Evolutionary conservation across 306 rosid genomes (phyloP), one percentile per base, ranked within the genome.

Genomic region (Castanea sativa): DNA sequence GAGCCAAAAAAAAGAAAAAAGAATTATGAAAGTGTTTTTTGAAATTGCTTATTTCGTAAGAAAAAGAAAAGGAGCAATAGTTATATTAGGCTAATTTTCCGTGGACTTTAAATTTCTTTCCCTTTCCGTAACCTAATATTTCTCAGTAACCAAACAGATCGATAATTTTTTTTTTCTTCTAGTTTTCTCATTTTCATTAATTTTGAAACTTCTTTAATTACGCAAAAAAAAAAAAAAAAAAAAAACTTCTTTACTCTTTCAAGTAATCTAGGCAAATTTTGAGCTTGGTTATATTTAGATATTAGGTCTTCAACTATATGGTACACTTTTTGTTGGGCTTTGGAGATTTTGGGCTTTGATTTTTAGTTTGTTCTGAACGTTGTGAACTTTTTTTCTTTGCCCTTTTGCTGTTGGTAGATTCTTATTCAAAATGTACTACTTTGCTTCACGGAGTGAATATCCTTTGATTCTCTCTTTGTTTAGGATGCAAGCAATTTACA

Each of bases 361-460:
- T 20, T 60, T 30, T 49, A 19, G 27, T 79, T 65, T 75, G 60
- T 67, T 71, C 73, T 61, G 61, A 29, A 20, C 58, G 60, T 76
- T 43, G 49, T 63, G 19, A 33, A 74, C 80, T 57, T 74, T 67
- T 58, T 61, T 41, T 41, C 0, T 25, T 25, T 25, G 32, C 25
- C 64, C 78, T 81, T 86, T 82, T 74, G 49, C 56, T 70, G 67
- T 74, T 68, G 82, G 80, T 69, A 80, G 76, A 60, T 80, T 86
- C 63, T 78, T 85, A 74, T 74, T 82, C 71, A 73, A 76, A 78
- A 55, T 45, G 56, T 80, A 77, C 65, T 59, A 77, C 92, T 88
- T 90, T 88, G 89, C 90, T 88, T 92, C 72, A 38, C 82, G 85
- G 78, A 53, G 74, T 80, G 80, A 75, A 82, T 83, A 85, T 80